Base-by-base conservation (phyloP, 2,329 filamentous ascomycete species). In the Xylariaceae sp. region DNA sequence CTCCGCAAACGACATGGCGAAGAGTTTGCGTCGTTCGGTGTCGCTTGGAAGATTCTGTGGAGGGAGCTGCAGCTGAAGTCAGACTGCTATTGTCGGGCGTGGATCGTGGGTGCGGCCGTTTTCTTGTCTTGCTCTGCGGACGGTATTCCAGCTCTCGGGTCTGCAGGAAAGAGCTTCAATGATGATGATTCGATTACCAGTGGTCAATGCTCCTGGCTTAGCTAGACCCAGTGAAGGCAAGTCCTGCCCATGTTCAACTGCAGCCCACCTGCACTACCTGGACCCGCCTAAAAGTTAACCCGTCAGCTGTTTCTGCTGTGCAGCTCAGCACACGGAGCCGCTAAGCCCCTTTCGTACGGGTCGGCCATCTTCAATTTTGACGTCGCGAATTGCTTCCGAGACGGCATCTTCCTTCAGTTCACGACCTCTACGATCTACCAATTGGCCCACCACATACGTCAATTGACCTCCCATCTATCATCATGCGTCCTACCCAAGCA, bases 401-500 rank as follows among this genome's bases (percentile, higher is more conserved):
- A 34, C 45, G 22, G 15, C 49, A 51, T 45, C 53, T 37, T 52
- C 53, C 45, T 38, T 51, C 41, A 49, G 52, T 48, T 44, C 48
- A 50, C 53, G 43, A 48, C 42, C 42, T 48, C 43, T 37, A 35
- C 38, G 41, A 33, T 41, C 42, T 40, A 42, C 42, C 56, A 56
- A 62, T 62, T 59, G 60, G 61, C 46, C n/a, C 45, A 41, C 47
- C 38, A 39, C 49, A 39, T 34, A 17, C 54, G 43, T 53, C 56
- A 51, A 53, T 59, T 53, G 53, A 54, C 41, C 34, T n/a, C 26
- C 31, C 38, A 36, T 49, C 38, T 47, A 41, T 47, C 62, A 71
- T 48, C 33, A 74, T 74, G 71, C 66, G 64, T 53, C 70, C 71
- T 54, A 68, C 70, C 56, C 69, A 71, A 59, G 57, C 54, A 48